These are phyloP conservation scores for Metschnikowia orientalis DNA, from an alignment of 805 yeast genomes.

Conservation along the genomic window DNA sequence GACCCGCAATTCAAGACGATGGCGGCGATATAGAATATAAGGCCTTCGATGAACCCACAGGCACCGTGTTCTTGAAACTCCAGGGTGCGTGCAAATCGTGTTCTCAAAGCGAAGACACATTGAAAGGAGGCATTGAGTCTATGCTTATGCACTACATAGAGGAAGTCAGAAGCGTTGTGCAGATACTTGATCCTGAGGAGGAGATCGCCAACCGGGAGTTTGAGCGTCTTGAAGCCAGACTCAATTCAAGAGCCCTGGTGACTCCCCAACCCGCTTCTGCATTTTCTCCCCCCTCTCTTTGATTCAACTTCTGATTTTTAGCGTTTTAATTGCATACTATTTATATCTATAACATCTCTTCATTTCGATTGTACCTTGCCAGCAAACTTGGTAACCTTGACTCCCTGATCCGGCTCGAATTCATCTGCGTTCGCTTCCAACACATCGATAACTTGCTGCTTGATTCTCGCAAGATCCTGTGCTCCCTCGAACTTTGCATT, in stretches of 20 bases:
- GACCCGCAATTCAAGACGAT: conserved; percentile 98
- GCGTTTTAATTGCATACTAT: conserved; percentile 1
- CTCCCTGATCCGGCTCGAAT: too few relatives aligned
- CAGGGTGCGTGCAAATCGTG: conserved; percentile 97
- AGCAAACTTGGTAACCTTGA: too few relatives aligned
- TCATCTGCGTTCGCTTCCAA: too few relatives aligned
- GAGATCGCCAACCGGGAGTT: conserved; percentile 79
- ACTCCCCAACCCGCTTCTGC: conserved; percentile 8
- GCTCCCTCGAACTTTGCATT: conserved; percentile 23
- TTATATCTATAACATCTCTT: conserved; percentile 6
- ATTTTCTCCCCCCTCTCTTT: conserved; percentile 25
- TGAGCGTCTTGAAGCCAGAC: conserved; percentile 67
- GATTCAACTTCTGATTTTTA: too few relatives aligned
- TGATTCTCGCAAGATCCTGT: conserved; percentile 13
- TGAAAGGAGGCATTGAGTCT: conserved; percentile 94
- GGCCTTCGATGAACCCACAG: conserved; percentile 80
- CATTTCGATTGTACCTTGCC: conserved; percentile 2
- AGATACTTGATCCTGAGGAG: conserved; percentile 70
- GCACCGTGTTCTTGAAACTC: conserved; percentile 80
- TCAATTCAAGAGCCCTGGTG: conserved; percentile 19
- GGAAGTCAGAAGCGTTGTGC: conserved; percentile 85
- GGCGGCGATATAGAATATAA: conserved; percentile 95
- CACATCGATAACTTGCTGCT: conserved; percentile 14
- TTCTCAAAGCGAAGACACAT: conserved; percentile 83
- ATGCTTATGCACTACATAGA: conserved; percentile 97